These are phyloP conservation scores for Alternaria solani DNA, from an alignment of 2,329 filamentous ascomycete genomes.

Conservation along the genomic window DNA sequence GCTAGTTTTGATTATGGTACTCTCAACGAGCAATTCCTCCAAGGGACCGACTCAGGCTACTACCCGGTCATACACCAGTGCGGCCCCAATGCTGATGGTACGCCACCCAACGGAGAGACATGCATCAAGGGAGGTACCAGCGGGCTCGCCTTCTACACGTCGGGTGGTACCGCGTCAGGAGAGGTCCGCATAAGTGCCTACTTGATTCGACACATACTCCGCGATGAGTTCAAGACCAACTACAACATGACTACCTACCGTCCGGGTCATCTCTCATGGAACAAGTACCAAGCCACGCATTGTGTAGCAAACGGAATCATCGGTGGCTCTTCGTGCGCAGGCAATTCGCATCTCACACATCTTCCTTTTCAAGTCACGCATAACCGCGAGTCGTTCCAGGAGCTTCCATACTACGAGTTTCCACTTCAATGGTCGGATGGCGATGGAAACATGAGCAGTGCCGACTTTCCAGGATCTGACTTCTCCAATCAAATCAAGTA, in stretches of 20 bases:
- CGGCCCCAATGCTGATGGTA: constrained; percentile 8
- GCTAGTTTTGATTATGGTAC: constrained; percentile 9
- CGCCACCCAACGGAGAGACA: neutral
- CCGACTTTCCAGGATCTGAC: constrained; percentile 14
- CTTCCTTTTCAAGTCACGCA: constrained; percentile 18
- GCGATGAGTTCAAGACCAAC: constrained; percentile 12
- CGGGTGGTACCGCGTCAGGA: constrained; percentile 9
- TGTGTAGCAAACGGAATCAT: constrained; percentile 17
- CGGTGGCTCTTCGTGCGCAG: constrained; percentile 14
- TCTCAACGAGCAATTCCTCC: constrained; percentile 3
- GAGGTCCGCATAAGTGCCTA: constrained; percentile 14
- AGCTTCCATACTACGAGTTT: constrained; percentile 18
- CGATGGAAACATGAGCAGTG: constrained; percentile 18
- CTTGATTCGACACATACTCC: constrained; percentile 12
- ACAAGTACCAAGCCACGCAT: constrained; percentile 13
- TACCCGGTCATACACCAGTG: constrained; percentile 13
- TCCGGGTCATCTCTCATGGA: constrained; percentile 17
- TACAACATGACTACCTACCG: constrained; percentile 16
- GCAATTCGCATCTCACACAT: constrained; percentile 14
- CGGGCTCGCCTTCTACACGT: constrained; percentile 14
- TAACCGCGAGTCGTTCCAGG: constrained; percentile 14
- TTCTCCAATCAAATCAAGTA: constrained; percentile 12
- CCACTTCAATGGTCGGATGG: constrained; percentile 18
- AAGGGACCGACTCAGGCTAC: constrained; percentile 9
- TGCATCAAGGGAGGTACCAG: constrained; percentile 15